Conservation (phyloP, 768 basidiomycete genomes). For the Mycena leptocephala region DNA sequence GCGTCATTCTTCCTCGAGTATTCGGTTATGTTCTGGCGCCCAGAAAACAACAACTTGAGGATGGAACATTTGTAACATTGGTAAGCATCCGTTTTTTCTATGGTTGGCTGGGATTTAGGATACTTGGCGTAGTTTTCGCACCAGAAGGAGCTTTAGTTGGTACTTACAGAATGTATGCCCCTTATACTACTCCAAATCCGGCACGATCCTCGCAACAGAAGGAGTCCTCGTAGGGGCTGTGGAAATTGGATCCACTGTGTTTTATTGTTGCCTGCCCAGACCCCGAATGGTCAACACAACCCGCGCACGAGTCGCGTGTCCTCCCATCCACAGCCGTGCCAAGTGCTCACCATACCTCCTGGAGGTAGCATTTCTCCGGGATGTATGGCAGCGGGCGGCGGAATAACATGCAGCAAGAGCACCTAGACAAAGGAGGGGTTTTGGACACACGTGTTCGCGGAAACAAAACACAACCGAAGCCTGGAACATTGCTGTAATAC, state of each 20-base stretch:
- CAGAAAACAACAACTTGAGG: conserved; percentile 63
- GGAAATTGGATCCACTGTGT: not conserved
- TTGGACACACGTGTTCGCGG: no score
- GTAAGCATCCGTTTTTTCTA: conserved; percentile 46
- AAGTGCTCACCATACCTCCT: not conserved
- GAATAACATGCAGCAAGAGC: no score
- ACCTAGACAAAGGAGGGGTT: no score
- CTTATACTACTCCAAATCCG: conserved; percentile 31
- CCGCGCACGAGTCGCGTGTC: conserved; percentile 3
- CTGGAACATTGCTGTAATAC: no score
- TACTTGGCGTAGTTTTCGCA: not conserved
- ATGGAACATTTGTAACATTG: conserved; percentile 70
- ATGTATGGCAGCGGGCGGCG: not conserved
- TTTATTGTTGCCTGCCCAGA: conserved; percentile 8
- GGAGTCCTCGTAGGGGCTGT: conserved; percentile 26
- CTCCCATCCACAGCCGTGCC: not conserved
- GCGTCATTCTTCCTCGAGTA: conserved; percentile 63
- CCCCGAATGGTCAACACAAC: conserved; percentile 14
- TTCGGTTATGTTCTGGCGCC: conserved; percentile 66
- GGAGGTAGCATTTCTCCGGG: conserved; percentile 12
- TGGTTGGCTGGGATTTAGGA: not conserved
- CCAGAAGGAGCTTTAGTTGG: not conserved
- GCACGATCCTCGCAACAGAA: conserved; percentile 32
- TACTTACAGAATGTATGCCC: conserved; percentile 20
- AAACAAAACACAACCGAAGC: no score